These are phyloP conservation scores for Kuraishia ogatae DNA, from an alignment of 805 yeast genomes.

Conservation along the genomic window DNA sequence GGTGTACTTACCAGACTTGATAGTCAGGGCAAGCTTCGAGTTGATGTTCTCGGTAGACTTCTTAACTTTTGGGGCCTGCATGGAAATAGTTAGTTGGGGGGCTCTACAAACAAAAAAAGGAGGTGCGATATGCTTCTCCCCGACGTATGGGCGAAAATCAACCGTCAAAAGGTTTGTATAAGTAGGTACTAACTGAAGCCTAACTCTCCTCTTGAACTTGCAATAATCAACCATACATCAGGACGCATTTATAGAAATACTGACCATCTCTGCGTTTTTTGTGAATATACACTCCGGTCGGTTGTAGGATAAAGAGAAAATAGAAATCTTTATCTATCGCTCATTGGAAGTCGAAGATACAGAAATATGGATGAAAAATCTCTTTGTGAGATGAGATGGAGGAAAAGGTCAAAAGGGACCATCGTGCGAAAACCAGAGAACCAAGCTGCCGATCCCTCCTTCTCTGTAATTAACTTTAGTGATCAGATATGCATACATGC, in stretches of 20 bases:
- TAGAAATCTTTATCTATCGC: background rate
- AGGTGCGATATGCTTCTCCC: background rate
- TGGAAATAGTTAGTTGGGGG: conserved; percentile 29
- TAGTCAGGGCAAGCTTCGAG: conserved; percentile 96
- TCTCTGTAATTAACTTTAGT: background rate
- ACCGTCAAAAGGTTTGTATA: background rate
- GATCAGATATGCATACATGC: background rate
- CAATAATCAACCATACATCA: background rate
- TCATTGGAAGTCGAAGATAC: background rate
- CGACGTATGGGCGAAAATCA: too few species aligned
- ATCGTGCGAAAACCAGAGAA: too few species aligned
- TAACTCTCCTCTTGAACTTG: background rate
- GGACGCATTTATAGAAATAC: conserved; percentile 32
- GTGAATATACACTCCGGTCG: conserved; percentile 87
- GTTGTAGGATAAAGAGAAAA: background rate
- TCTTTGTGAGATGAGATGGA: background rate
- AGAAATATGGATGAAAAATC: background rate
- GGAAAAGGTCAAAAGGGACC: background rate
- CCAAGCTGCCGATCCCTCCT: too few species aligned
- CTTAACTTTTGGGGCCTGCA: conserved; percentile 90
- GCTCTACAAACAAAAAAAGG: background rate
- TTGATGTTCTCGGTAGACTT: conserved; percentile 88
- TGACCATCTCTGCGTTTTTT: conserved; percentile 95
- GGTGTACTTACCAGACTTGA: conserved; percentile 99
- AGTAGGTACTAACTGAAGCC: background rate